A percentile compares a stretch with the other conserved stretches of the same genome.
phyloP scores from a whole-genome alignment of 169 alveolate genomes.

The Plasmodium vinckei region DNA sequence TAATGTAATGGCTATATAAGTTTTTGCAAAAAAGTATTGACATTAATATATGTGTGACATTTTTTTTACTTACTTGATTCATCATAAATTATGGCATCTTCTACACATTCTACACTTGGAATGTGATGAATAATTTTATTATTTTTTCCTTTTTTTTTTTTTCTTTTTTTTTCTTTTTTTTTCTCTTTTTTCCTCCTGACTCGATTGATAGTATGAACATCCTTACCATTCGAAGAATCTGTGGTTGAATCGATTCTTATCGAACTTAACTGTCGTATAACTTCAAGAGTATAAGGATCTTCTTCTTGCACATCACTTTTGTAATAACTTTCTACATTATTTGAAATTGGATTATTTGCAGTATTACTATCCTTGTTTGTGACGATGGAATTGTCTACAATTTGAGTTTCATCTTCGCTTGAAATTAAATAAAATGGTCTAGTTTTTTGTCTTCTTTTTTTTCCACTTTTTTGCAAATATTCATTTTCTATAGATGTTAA shows the following conservation, averaged over 20 bases:
- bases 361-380: not conserved
- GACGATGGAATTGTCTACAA: not conserved
- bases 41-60: no score
- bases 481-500: slow-evolving; percentile 63
- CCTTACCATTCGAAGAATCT: not conserved
- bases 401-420: not conserved
- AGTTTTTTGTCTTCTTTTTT: slow-evolving; percentile 52
- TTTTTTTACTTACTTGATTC: slow-evolving; percentile 26
- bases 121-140: not conserved
- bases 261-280: slow-evolving; percentile 53
- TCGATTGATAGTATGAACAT: not conserved
- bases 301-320: not conserved
- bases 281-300: slow-evolving; percentile 28
- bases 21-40: no score
- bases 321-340: not conserved
- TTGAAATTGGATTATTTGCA: not conserved
- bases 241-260: slow-evolving; percentile 34
- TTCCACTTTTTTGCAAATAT: slow-evolving; percentile 51
- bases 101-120: slow-evolving; percentile 46
- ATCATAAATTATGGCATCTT: slow-evolving; percentile 50
- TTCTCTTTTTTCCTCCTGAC: slow-evolving; percentile 19
- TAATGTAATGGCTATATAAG: no score
- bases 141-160: slow-evolving; percentile 21
- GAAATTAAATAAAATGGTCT: no score
- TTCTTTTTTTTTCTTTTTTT: slow-evolving; percentile 19